Conservation (phyloP, 2,329 filamentous ascomycete species). For the Penicillium sp. region DNA sequence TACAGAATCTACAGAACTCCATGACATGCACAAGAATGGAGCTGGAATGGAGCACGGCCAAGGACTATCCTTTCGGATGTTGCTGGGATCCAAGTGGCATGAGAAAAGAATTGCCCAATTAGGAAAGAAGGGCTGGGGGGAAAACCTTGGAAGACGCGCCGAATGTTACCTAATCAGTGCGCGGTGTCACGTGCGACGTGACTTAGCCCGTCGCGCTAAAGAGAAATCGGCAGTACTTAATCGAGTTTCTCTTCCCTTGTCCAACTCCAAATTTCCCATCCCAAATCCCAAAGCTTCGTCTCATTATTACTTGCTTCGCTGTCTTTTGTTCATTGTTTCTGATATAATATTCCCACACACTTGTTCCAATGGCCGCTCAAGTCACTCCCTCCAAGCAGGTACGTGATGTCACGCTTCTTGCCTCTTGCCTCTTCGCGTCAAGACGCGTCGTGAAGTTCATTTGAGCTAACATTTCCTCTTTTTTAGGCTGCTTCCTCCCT, state of each 20-base stretch:
- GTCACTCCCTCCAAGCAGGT: constrained; percentile 68
- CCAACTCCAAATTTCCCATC: constrained; percentile 16
- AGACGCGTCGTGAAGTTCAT: constrained; percentile 28
- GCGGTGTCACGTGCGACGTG: constrained; percentile 35
- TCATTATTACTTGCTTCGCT: constrained; percentile 21
- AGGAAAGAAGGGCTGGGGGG: not conserved
- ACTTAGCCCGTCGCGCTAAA: constrained; percentile 34
- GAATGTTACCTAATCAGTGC: constrained; percentile 13
- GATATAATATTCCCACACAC: constrained; percentile 24
- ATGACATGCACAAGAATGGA: constrained; percentile 5
- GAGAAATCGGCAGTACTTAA: constrained; percentile 24
- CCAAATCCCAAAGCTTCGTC: constrained; percentile 12
- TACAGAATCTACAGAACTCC: not conserved
- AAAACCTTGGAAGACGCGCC: constrained; percentile 10
- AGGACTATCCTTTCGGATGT: constrained; percentile 17
- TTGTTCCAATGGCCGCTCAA: constrained; percentile 60
- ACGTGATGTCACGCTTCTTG: constrained; percentile 38
- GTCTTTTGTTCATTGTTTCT: constrained; percentile 20
- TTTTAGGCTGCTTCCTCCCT: constrained; percentile 74
- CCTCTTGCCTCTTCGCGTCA: constrained; percentile 24
- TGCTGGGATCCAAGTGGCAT: constrained; percentile 20
- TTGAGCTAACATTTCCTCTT: constrained; percentile 32
- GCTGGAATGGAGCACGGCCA: constrained; percentile 17
- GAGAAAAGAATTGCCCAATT: constrained; percentile 8
- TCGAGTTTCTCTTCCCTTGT: constrained; percentile 23